Percentiles rank a stretch among this genome's conserved stretches.
Evolutionary conservation across 1,284 basidiomycete genomes (phyloP).

Genomic region (Sanghuangporus baumii): DNA sequence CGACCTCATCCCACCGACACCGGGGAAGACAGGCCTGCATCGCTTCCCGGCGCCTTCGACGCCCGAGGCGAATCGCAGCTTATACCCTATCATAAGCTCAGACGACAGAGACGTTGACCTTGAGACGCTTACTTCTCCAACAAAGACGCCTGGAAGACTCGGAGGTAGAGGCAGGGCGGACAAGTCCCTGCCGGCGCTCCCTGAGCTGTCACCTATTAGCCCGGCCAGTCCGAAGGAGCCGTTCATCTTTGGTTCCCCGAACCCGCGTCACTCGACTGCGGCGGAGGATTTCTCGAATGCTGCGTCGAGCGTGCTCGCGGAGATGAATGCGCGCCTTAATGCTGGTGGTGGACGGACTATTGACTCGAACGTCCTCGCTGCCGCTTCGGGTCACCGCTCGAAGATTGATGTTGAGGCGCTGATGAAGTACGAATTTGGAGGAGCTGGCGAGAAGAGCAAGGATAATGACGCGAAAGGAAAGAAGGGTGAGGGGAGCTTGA

Average conservation of each 20-base stretch:
- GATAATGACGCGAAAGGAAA: neutral
- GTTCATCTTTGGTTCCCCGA: slow-evolving; percentile 71
- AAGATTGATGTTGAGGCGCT: slow-evolving; percentile 30
- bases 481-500: slow-evolving; percentile 22
- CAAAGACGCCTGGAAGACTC: slow-evolving; percentile 17
- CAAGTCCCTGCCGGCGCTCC: neutral
- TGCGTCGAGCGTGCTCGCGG: slow-evolving; percentile 54
- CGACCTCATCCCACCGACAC: slow-evolving; percentile 57
- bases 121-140: slow-evolving; percentile 29
- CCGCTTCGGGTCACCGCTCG: neutral
- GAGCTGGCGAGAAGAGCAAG: slow-evolving; percentile 16
- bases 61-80: slow-evolving; percentile 24
- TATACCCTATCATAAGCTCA: slow-evolving; percentile 50
- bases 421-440: slow-evolving; percentile 15
- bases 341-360: slow-evolving; percentile 36
- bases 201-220: slow-evolving; percentile 31
- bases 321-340: slow-evolving; percentile 69
- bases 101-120: slow-evolving; percentile 31
- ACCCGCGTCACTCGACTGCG: slow-evolving; percentile 51
- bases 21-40: slow-evolving; percentile 30
- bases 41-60: slow-evolving; percentile 40
- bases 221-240: slow-evolving; percentile 31
- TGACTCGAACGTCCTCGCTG: slow-evolving; percentile 32
- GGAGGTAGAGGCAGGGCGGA: neutral
- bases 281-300: slow-evolving; percentile 58